phyloP scores from a whole-genome alignment of 1,139 yeast genomes.

The Yamadazyma mexicana region DNA sequence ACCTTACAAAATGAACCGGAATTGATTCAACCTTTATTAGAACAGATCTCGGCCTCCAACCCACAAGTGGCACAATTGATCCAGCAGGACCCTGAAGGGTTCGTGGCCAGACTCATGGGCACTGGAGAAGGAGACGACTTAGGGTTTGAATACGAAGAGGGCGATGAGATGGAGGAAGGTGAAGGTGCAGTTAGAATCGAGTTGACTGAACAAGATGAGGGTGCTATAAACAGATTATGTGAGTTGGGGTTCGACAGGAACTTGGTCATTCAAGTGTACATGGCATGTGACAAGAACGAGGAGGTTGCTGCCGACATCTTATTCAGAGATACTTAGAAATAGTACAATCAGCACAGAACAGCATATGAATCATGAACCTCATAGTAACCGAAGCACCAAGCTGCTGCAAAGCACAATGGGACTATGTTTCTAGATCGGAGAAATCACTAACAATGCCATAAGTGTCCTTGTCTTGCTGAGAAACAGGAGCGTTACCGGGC shows the following conservation, averaged over 20 bases:
- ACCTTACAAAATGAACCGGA: constrained; percentile 87
- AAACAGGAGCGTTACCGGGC: constrained; percentile 70
- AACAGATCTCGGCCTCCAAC: constrained; percentile 77
- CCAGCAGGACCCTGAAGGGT: constrained; percentile 84
- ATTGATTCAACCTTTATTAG: constrained; percentile 79
- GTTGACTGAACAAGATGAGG: constrained; percentile 81
- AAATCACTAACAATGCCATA: constrained; percentile 19
- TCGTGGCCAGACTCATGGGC: constrained; percentile 68
- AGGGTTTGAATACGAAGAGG: constrained; percentile 41
- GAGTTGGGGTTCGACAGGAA: constrained; percentile 91
- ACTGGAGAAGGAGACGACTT: constrained; percentile 50
- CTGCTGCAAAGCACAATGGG: too few species aligned
- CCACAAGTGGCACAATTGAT: constrained; percentile 86
- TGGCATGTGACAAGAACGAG: constrained; percentile 98
- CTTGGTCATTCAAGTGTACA: constrained; percentile 87
- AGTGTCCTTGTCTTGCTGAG: constrained; percentile 25
- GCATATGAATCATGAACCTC: too few species aligned
- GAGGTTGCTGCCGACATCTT: constrained; percentile 93
- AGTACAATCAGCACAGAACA: too few species aligned
- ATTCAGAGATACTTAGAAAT: constrained; percentile 46
- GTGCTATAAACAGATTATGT: constrained; percentile 82
- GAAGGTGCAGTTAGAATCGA: constrained; percentile 54
- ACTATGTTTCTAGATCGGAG: too few species aligned
- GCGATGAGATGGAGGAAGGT: constrained; percentile 19
- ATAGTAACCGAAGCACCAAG: too few species aligned